These are phyloP conservation scores for Melampsora larici-populina DNA, from an alignment of 1,284 basidiomycete species.

Conservation along the genomic window DNA sequence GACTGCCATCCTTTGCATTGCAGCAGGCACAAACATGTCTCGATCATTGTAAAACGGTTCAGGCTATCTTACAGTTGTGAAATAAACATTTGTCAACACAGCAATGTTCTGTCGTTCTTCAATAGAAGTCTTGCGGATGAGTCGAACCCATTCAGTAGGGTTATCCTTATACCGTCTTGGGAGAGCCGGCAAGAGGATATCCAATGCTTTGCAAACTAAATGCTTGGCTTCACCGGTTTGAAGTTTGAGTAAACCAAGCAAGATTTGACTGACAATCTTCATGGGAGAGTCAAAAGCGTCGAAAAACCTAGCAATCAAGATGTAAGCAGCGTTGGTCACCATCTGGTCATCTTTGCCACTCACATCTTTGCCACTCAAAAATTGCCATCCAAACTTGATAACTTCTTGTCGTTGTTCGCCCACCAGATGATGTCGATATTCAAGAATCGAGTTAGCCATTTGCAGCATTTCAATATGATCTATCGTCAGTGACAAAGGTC, in stretches of 20 bases:
- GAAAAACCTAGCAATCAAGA: conserved; percentile 92
- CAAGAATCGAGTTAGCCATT: conserved; percentile 83
- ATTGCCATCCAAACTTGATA: conserved; percentile 92
- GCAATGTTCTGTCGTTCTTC: conserved; percentile 82
- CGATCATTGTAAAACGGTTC: conserved; percentile 91
- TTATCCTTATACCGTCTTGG: conserved; percentile 58
- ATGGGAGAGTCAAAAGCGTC: conserved; percentile 82
- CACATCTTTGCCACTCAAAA: conserved; percentile 65
- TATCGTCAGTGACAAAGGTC: conserved; percentile 67
- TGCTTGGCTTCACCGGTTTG: conserved; percentile 72
- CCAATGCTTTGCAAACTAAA: conserved; percentile 79
- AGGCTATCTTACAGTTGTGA: conserved; percentile 85
- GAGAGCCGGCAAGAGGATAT: conserved; percentile 85
- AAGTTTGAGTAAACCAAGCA: conserved; percentile 83
- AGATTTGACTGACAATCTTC: conserved; percentile 92
- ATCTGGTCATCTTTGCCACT: conserved; percentile 68
- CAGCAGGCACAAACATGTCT: conserved; percentile 88
- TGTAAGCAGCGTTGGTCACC: conserved; percentile 90
- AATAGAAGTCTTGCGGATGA: conserved; percentile 77
- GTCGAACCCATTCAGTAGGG: conserved; percentile 81
- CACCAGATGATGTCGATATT: conserved; percentile 73
- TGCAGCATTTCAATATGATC: conserved; percentile 87
- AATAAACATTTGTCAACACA: conserved; percentile 83
- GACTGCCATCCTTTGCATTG: conserved; percentile 78
- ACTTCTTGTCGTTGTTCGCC: conserved; percentile 84